Conservation (phyloP, 2,329 filamentous ascomycete species). For the Thermochaetoides dissita region DNA sequence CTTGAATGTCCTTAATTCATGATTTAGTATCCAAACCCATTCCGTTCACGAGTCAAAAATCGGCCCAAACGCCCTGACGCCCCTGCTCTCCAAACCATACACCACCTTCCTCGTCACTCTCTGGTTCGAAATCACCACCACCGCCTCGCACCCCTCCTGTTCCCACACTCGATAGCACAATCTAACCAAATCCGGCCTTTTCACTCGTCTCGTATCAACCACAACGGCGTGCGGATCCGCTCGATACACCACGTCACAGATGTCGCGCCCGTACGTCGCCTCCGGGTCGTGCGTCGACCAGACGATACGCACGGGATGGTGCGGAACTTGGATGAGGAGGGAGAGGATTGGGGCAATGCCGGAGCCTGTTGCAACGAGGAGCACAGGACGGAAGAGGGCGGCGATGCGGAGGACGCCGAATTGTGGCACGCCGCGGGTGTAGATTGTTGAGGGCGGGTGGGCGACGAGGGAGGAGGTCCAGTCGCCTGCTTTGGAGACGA, state of each 20-base stretch:
- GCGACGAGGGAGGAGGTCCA: constrained; percentile 56
- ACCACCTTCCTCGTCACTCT: constrained; percentile 54
- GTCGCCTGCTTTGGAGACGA: constrained; percentile 62
- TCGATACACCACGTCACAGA: constrained; percentile 40
- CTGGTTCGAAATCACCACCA: constrained; percentile 61
- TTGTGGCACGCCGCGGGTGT: constrained; percentile 53
- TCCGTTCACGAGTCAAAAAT: constrained; percentile 52
- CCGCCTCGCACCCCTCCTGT: constrained; percentile 37
- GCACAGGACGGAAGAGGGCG: constrained; percentile 48
- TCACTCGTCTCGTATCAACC: constrained; percentile 43
- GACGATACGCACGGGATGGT: constrained; percentile 38
- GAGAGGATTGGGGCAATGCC: constrained; percentile 58
- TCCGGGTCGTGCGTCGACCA: constrained; percentile 53
- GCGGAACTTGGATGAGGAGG: constrained; percentile 29
- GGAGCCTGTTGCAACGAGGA: constrained; percentile 58
- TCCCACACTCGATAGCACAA: constrained; percentile 19
- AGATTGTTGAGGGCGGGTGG: constrained; percentile 46
- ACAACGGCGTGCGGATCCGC: constrained; percentile 51
- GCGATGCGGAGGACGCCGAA: constrained; percentile 55
- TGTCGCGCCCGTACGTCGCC: constrained; percentile 44
- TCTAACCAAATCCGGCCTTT: constrained; percentile 34
- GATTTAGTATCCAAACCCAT: no score
- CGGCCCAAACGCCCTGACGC: constrained; percentile 55
- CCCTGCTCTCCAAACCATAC: constrained; percentile 51
- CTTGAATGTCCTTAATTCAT: no score